Evolutionary conservation across 2,329 filamentous ascomycete species (phyloP).

Genomic region (Fusarium chuoi): DNA sequence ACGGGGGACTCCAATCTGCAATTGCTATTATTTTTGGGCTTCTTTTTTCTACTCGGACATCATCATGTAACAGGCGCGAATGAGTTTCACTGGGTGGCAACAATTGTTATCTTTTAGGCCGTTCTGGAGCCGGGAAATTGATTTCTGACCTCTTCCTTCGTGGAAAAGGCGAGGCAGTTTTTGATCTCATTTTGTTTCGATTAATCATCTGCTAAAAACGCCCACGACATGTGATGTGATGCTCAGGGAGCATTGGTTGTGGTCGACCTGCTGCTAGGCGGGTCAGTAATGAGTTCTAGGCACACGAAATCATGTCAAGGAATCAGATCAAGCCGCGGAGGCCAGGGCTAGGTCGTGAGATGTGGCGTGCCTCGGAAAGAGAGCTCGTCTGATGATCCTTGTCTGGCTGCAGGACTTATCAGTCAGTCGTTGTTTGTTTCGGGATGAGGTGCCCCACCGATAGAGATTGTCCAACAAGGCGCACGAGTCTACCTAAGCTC

Average conservation of each 20-base stretch:
- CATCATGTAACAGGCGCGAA: constrained; percentile 35
- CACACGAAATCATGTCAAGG: constrained; percentile 41
- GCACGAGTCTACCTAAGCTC: constrained; percentile 7
- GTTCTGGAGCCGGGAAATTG: constrained; percentile 40
- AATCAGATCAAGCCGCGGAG: constrained; percentile 39
- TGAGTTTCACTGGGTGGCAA: constrained; percentile 32
- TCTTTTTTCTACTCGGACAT: constrained; percentile 27
- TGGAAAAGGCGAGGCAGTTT: constrained; percentile 19
- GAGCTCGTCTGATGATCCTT: constrained; percentile 46
- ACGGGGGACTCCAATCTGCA: constrained; percentile 44
- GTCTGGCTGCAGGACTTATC: constrained; percentile 38
- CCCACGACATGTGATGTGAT: constrained; percentile 38
- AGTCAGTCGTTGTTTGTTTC: constrained; percentile 38
- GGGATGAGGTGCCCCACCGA: constrained; percentile 26
- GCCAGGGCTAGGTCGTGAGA: constrained; percentile 41
- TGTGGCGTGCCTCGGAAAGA: constrained; percentile 41
- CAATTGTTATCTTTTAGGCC: constrained; percentile 33
- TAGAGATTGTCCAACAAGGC: constrained; percentile 24
- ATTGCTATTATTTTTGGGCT: constrained; percentile 35
- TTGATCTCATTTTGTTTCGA: constrained; percentile 20
- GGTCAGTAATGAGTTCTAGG: constrained; percentile 33
- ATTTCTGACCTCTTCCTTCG: constrained; percentile 36
- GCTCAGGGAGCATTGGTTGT: constrained; percentile 21
- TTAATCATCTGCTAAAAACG: constrained; percentile 4
- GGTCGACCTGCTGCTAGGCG: constrained; percentile 10